Evolutionary conservation across 23 red algal species (phyloP), one percentile per base, ranked within the genome.

Genomic region (Chondrus crispus): DNA sequence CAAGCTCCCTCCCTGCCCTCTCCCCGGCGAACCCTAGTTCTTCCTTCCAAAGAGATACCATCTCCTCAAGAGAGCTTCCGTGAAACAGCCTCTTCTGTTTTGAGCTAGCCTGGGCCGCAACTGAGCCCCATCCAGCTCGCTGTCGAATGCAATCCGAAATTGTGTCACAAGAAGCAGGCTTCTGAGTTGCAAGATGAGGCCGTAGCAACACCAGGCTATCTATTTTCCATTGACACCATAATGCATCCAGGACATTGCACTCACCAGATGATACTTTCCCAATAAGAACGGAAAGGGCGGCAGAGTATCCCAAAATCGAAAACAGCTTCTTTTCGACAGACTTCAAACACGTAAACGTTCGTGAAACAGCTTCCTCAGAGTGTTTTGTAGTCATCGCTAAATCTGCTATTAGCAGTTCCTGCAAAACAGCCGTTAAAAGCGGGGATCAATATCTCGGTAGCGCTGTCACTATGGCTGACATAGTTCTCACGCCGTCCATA

Each of bases 331-430:
- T 19, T 16, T 90, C 73, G 30, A 54, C 62, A 43, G 18, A 39
- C 46, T 26, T 55, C 47, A 79, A 14, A 80, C 72, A 53, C 19
- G 74, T 36, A 66, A 66, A 66, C 7, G 60, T 66, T 22, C 60
- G 26, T 9, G 60, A 64, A 9, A 22, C 60, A 19, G 4, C 53
- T 10, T 44, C 33, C 6, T 49, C 22, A 43, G 87, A 28, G 39
- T 64, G 49, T 45, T 90, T 75, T 16, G 77, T 92, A 12, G 89
- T 77, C 46, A 84, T 39, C 30, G 76, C 51, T 24, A 92, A 62
- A 38, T 92, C 89, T 53, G 89, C 54, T 66, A 92, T 92, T 51
- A 75, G 75, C 78, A 92, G 37, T 44, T 92, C 84, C 49, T 92
- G 89, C 49, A 92, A 60, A 4, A 68, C 76, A 44, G 79, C 76